Evolutionary conservation across 345 rosid genomes (phyloP).

Genomic region (Aquilaria sinensis): DNA sequence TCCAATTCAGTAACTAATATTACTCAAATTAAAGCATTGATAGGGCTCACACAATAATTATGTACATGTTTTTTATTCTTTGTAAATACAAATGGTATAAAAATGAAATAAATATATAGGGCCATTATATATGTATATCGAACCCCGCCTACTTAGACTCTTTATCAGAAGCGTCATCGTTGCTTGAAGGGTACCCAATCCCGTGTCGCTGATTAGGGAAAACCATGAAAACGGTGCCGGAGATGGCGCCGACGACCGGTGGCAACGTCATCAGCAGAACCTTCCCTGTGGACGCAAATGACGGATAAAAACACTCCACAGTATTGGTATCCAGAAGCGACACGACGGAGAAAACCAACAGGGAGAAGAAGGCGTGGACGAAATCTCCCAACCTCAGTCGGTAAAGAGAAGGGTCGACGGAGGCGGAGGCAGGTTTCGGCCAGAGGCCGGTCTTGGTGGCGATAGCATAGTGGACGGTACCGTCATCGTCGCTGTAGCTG

Average conservation of each 20-base stretch:
- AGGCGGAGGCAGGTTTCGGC: slow-evolving; percentile 30
- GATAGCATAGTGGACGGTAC: slow-evolving; percentile 48
- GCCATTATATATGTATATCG: too few relatives aligned
- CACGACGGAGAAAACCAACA: slow-evolving; percentile 48
- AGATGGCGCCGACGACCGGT: slow-evolving; percentile 44
- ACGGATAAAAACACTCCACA: slow-evolving; percentile 59
- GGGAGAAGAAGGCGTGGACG: slow-evolving; percentile 47
- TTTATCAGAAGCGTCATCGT: not conserved
- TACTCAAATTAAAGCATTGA: too few relatives aligned
- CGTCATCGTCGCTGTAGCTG: slow-evolving; percentile 46
- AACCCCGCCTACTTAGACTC: too few relatives aligned
- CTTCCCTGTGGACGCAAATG: slow-evolving; percentile 43
- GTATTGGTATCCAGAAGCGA: slow-evolving; percentile 55
- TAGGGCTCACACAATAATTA: too few relatives aligned
- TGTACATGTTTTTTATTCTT: too few relatives aligned
- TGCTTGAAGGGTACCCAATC: slow-evolving; percentile 59
- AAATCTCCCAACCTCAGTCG: slow-evolving; percentile 57
- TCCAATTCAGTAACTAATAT: too few relatives aligned
- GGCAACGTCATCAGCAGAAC: slow-evolving; percentile 55
- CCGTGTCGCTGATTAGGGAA: slow-evolving; percentile 77
- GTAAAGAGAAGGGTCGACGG: slow-evolving; percentile 39
- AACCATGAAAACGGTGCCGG: slow-evolving; percentile 44
- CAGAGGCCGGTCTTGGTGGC: slow-evolving; percentile 57
- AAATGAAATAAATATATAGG: too few relatives aligned
- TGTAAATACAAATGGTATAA: too few relatives aligned